Percentiles rank a stretch among this genome's conserved stretches.
phyloP scores from a whole-genome alignment of 1,139 yeast species.

The Nadsonia commutata region DNA sequence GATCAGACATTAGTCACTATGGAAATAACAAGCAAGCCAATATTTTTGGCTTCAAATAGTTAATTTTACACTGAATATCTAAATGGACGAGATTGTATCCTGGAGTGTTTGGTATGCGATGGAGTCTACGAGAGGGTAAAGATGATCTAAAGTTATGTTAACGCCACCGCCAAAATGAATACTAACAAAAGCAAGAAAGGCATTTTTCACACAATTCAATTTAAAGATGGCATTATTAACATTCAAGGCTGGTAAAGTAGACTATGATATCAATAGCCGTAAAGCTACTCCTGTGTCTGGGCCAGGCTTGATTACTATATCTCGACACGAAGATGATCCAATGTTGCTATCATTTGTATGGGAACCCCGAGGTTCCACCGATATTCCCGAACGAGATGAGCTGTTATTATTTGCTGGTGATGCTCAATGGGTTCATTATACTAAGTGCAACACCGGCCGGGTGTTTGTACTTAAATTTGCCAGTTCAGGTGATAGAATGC shows the following conservation, averaged over 20 bases:
- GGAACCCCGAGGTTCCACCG: slow-evolving; percentile 36
- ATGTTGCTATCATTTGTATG: slow-evolving; percentile 44
- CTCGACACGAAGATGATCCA: slow-evolving; percentile 44
- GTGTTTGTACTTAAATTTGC: slow-evolving; percentile 70
- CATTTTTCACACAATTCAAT: too few species aligned
- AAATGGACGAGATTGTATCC: not conserved
- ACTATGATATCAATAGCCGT: slow-evolving; percentile 53
- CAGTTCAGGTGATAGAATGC: slow-evolving; percentile 69
- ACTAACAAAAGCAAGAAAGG: too few species aligned
- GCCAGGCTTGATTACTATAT: slow-evolving; percentile 59
- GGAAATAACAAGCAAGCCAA: too few species aligned
- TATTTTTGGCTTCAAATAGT: too few species aligned
- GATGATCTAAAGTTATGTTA: too few species aligned
- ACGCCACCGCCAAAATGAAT: too few species aligned
- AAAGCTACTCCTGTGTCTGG: slow-evolving; percentile 62
- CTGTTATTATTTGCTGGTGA: slow-evolving; percentile 85
- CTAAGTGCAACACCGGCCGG: slow-evolving; percentile 68
- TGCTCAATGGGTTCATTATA: slow-evolving; percentile 64
- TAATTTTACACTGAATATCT: slow-evolving; percentile 4
- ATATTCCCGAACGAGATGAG: slow-evolving; percentile 32
- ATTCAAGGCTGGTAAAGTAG: slow-evolving; percentile 81
- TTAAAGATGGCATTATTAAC: slow-evolving; percentile 25
- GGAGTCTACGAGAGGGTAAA: too few species aligned
- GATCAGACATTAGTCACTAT: not conserved
- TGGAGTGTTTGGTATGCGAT: not conserved